Evolutionary conservation across 352 stramenopile species (phyloP).

Genomic region (Phytophthora palmivora): DNA sequence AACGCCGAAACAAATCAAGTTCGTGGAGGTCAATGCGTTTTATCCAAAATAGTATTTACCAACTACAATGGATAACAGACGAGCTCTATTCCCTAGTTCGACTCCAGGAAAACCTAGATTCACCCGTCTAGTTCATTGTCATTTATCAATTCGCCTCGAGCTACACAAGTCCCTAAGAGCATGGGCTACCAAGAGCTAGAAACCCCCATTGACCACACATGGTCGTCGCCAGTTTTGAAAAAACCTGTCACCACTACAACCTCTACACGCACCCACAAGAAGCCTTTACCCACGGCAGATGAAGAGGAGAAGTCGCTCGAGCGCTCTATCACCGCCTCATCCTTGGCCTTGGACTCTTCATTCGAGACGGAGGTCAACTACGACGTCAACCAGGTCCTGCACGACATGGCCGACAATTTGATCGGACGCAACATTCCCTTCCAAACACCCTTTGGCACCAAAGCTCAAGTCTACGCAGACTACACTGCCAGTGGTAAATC

Average conservation of each 20-base stretch:
- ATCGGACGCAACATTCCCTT: constrained; percentile 43
- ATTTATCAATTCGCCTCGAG: constrained; percentile 26
- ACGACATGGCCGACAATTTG: constrained; percentile 41
- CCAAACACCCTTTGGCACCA: constrained; percentile 69
- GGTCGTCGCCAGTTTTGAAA: constrained; percentile 20
- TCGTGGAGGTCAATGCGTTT: constrained; percentile 12
- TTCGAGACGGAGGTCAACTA: constrained; percentile 18
- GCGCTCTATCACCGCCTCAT: constrained; percentile 25
- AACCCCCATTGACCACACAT: constrained; percentile 7
- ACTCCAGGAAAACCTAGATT: neutral
- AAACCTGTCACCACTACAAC: constrained; percentile 15
- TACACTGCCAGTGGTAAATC: constrained; percentile 93
- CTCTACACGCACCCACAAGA: constrained; percentile 13
- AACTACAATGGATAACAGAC: constrained; percentile 21
- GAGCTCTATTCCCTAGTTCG: neutral
- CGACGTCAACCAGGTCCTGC: constrained; percentile 33
- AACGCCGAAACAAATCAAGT: constrained; percentile 4
- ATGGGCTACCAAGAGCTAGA: constrained; percentile 33
- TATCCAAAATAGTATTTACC: constrained; percentile 8
- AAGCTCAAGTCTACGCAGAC: constrained; percentile 93
- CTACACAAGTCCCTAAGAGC: neutral
- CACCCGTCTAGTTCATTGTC: constrained; percentile 3
- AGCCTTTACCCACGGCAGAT: constrained; percentile 16
- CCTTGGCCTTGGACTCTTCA: constrained; percentile 31
- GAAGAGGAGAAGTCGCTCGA: constrained; percentile 19